Conservation (phyloP, 1,139 yeast genomes). For the Zygosaccharomyces sapae region DNA sequence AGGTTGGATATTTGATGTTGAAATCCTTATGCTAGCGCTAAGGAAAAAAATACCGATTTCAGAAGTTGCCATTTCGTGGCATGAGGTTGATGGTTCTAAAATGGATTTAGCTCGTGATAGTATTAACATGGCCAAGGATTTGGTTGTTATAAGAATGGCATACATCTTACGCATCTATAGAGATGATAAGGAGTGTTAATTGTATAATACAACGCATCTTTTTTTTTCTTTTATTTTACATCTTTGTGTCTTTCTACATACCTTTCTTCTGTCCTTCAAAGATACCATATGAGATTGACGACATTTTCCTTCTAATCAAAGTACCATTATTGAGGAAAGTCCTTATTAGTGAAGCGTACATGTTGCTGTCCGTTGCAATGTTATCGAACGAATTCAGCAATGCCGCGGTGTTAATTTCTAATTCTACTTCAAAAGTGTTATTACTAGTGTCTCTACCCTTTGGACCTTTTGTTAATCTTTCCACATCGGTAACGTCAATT, state of each 20-base stretch:
- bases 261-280: constrained; percentile 37
- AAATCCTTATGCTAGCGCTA: constrained; percentile 74
- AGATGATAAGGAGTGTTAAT: constrained; percentile 30
- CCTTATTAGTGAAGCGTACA: constrained; percentile 68
- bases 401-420: constrained; percentile 67
- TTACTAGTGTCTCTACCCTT: constrained; percentile 37
- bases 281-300: constrained; percentile 34
- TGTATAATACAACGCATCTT: constrained; percentile 2
- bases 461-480: constrained; percentile 46
- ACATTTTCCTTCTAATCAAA: constrained; percentile 43
- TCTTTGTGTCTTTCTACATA: constrained; percentile 6
- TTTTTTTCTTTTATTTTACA: background rate
- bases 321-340: constrained; percentile 70
- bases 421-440: constrained; percentile 54
- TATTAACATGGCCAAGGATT: constrained; percentile 90
- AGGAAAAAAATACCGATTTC: constrained; percentile 60
- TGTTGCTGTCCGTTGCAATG: constrained; percentile 49
- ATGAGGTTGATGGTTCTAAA: constrained; percentile 92
- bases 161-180: constrained; percentile 78
- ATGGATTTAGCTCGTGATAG: constrained; percentile 89
- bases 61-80: constrained; percentile 93
- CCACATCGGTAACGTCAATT: constrained; percentile 65
- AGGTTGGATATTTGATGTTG: constrained; percentile 98
- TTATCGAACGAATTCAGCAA: constrained; percentile 59
- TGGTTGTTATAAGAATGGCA: constrained; percentile 86